phyloP scores from a whole-genome alignment of 2,329 filamentous ascomycete species.

The Pseudodiploospora longispora region DNA sequence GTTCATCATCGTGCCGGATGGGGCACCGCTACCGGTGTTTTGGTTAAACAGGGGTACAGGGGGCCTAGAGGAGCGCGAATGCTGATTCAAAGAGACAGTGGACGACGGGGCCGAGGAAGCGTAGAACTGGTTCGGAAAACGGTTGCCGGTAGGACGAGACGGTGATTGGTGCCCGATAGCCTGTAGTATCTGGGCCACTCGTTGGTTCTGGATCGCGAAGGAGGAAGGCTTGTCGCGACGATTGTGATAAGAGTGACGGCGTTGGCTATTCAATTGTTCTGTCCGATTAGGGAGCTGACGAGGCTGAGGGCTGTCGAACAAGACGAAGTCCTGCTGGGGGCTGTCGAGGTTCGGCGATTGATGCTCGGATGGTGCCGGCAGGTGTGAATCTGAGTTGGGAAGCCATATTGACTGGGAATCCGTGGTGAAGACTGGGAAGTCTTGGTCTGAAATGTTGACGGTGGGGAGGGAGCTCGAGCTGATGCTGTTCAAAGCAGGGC shows the following conservation, averaged over 20 bases:
- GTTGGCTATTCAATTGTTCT: conserved; percentile 32
- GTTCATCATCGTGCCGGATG: conserved; percentile 37
- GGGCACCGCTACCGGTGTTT: conserved; percentile 44
- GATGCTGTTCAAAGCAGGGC: conserved; percentile 49
- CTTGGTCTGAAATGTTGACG: conserved; percentile 55
- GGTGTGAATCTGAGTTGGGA: conserved; percentile 58
- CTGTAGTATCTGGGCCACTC: conserved; percentile 52
- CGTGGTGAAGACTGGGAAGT: conserved; percentile 73
- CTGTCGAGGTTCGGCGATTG: conserved; percentile 42
- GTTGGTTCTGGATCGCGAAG: conserved; percentile 45
- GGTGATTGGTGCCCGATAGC: conserved; percentile 47
- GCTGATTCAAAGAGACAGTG: conserved; percentile 47
- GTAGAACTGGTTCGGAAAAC: conserved; percentile 57
- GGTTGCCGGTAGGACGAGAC: conserved; percentile 47
- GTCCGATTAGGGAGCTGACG: conserved; percentile 28
- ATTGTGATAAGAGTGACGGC: conserved; percentile 39
- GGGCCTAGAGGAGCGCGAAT: conserved; percentile 47
- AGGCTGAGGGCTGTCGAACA: conserved; percentile 54
- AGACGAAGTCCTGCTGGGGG: conserved; percentile 66
- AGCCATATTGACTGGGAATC: conserved; percentile 75
- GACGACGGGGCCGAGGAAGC: conserved; percentile 58
- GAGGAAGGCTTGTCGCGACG: conserved; percentile 33
- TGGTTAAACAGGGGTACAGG: conserved; percentile 66
- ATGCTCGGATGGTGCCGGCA: conserved; percentile 54
- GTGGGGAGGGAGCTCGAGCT: conserved; percentile 48